A percentile compares a stretch with the other conserved stretches of the same genome.
These are phyloP conservation scores for Boletus vermiculosoides DNA, from an alignment of 768 basidiomycete genomes.

Conservation along the genomic window DNA sequence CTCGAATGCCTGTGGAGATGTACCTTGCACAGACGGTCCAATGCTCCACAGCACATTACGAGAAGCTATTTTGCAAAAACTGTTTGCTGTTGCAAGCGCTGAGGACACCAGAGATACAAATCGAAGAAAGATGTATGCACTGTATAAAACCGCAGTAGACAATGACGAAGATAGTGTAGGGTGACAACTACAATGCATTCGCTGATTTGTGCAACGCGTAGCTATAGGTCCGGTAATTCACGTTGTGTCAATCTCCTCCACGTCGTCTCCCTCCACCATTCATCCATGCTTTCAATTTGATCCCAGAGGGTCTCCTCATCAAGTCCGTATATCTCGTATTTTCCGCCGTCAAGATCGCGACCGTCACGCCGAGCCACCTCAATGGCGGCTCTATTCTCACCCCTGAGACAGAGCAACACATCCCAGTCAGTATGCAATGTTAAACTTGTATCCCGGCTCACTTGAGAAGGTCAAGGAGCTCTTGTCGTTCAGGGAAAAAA, in stretches of 20 bases:
- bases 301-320: conserved; percentile 88
- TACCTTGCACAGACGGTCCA: conserved; percentile 40
- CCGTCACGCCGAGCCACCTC: conserved; percentile 81
- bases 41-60: conserved; percentile 41
- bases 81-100: conserved; percentile 76
- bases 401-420: conserved; percentile 42
- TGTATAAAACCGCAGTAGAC: conserved; percentile 68
- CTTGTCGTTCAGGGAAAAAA: conserved; percentile 83
- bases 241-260: conserved; percentile 81
- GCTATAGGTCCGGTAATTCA: conserved; percentile 73
- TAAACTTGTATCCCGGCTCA: conserved; percentile 33
- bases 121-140: conserved; percentile 76
- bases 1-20: conserved; percentile 51
- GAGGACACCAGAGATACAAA: conserved; percentile 75
- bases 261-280: conserved; percentile 92
- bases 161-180: conserved; percentile 38
- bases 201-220: not conserved
- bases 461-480: conserved; percentile 77
- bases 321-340: conserved; percentile 84
- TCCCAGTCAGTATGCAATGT: conserved; percentile 13
- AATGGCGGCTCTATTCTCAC: conserved; percentile 78
- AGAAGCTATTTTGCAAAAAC: conserved; percentile 51
- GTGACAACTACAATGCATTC: conserved; percentile 10
- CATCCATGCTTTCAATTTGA: conserved; percentile 75
- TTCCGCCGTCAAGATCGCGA: conserved; percentile 59